Percentiles rank a stretch among this genome's conserved stretches.
These are phyloP conservation scores for Colletotrichum lentis DNA, from an alignment of 2,329 filamentous ascomycete species.

Conservation along the genomic window DNA sequence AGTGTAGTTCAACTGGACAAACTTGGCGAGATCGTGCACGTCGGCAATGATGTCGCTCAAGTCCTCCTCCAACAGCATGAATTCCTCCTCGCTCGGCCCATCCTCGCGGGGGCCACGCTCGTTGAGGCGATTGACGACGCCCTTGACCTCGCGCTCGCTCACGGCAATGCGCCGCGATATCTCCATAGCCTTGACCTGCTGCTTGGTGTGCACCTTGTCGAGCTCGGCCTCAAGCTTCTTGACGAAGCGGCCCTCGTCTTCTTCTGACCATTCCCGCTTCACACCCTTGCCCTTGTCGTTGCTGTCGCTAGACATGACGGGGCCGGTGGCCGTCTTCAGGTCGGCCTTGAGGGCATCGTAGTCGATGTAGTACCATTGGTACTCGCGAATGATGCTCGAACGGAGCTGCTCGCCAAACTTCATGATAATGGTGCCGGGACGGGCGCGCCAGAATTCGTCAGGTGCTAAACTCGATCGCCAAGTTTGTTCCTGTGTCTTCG, in stretches of 20 bases:
- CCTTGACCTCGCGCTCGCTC: conserved; percentile 87
- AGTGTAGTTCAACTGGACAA: conserved; percentile 97
- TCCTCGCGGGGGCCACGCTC: conserved; percentile 65
- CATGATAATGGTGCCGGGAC: conserved; percentile 68
- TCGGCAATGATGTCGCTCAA: conserved; percentile 98
- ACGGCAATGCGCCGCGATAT: conserved; percentile 89
- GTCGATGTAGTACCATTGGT: conserved; percentile 97
- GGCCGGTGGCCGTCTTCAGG: conserved; percentile 76
- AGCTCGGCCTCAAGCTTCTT: conserved; percentile 87
- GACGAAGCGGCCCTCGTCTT: conserved; percentile 90
- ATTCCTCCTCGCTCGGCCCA: conserved; percentile 86
- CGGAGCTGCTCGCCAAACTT: conserved; percentile 97
- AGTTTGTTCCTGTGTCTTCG: conserved; percentile 53
- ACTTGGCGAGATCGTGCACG: conserved; percentile 97
- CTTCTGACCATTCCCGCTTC: conserved; percentile 80
- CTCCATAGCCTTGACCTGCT: conserved; percentile 96
- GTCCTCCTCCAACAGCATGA: conserved; percentile 91
- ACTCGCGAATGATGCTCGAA: conserved; percentile 95
- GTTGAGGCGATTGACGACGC: conserved; percentile 81
- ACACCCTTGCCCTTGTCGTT: conserved; percentile 44
- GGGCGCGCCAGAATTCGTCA: conserved; percentile 46
- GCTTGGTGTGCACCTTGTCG: conserved; percentile 97
- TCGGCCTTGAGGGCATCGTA: conserved; percentile 93
- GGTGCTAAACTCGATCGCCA: conserved; percentile 50
- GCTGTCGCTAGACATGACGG: conserved; percentile 42